A percentile compares a stretch with the other conserved stretches of the same genome.
These are phyloP conservation scores for Panicum hallii DNA, from an alignment of 202 grass and related monocot species.

Conservation along the genomic window DNA sequence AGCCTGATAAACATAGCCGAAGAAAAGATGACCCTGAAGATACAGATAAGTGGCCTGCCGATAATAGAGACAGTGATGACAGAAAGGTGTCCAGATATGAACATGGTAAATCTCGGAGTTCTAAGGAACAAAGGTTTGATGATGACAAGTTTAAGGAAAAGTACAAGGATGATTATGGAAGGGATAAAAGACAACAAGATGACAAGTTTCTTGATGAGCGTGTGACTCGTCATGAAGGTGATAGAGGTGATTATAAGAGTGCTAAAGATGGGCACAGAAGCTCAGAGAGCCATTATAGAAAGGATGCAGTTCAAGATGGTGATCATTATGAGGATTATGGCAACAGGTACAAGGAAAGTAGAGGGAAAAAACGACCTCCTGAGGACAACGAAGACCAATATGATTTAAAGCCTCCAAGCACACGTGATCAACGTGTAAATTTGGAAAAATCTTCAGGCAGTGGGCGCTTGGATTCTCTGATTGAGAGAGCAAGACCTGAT, in stretches of 20 bases:
- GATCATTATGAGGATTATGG: slow-evolving; percentile 69
- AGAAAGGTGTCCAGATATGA: slow-evolving; percentile 75
- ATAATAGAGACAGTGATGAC: slow-evolving; percentile 67
- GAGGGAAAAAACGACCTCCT: slow-evolving; percentile 65
- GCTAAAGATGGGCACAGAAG: slow-evolving; percentile 70
- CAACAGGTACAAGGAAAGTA: slow-evolving; percentile 70
- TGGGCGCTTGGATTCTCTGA: slow-evolving; percentile 57
- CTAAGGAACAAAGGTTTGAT: slow-evolving; percentile 78
- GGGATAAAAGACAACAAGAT: slow-evolving; percentile 71
- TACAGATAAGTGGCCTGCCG: slow-evolving; percentile 65
- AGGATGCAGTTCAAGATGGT: slow-evolving; percentile 61
- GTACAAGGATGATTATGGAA: slow-evolving; percentile 68
- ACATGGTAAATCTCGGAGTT: slow-evolving; percentile 69
- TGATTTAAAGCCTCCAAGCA: slow-evolving; percentile 56
- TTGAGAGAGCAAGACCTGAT: slow-evolving; percentile 70
- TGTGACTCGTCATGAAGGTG: slow-evolving; percentile 45
- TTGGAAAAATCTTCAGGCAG: slow-evolving; percentile 66
- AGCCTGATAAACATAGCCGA: slow-evolving; percentile 53
- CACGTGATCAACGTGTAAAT: slow-evolving; percentile 60
- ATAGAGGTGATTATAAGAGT: slow-evolving; percentile 68
- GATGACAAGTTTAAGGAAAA: slow-evolving; percentile 79
- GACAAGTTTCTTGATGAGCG: slow-evolving; percentile 67
- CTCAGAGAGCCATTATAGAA: slow-evolving; percentile 73
- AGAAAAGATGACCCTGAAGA: slow-evolving; percentile 73
- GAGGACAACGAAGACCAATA: slow-evolving; percentile 71